Conservation (phyloP, 2,329 filamentous ascomycete species). For the Raffaelea arxii region DNA sequence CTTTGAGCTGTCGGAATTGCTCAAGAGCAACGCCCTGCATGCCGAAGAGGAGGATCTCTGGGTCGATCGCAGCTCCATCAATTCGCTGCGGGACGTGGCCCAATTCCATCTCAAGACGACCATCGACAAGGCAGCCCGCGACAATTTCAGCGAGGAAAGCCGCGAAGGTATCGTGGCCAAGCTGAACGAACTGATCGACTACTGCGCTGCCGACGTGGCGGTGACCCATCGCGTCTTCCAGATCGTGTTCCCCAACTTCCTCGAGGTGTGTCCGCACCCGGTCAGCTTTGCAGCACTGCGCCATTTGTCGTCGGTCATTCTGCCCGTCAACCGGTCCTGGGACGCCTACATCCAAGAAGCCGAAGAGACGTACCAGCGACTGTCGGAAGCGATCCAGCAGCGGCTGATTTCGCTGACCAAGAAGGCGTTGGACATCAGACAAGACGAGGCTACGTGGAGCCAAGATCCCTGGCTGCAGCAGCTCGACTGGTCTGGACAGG, state of each 20-base stretch:
- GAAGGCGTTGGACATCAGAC: conserved; percentile 66
- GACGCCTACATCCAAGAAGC: conserved; percentile 73
- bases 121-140: conserved; percentile 80
- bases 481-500: conserved; percentile 91
- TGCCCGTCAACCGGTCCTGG: conserved; percentile 86
- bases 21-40: conserved; percentile 56
- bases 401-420: conserved; percentile 65
- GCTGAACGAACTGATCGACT: conserved; percentile 77
- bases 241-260: conserved; percentile 82
- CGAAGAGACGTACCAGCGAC: conserved; percentile 70
- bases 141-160: conserved; percentile 78
- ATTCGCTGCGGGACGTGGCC: conserved; percentile 89
- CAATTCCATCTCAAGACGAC: conserved; percentile 89
- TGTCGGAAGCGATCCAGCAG: conserved; percentile 69
- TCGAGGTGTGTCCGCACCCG: conserved; percentile 86
- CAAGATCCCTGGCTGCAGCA: conserved; percentile 87
- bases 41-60: conserved; percentile 93
- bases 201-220: conserved; percentile 88
- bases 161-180: conserved; percentile 59
- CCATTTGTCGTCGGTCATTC: conserved; percentile 85
- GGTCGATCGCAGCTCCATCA: conserved; percentile 90
- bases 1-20: conserved; percentile 58
- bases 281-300: conserved; percentile 93
- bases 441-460: conserved; percentile 56
- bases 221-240: conserved; percentile 92